Base-by-base conservation (phyloP, 495 filamentous ascomycete genomes). In the Saxophila tyrrhenica region DNA sequence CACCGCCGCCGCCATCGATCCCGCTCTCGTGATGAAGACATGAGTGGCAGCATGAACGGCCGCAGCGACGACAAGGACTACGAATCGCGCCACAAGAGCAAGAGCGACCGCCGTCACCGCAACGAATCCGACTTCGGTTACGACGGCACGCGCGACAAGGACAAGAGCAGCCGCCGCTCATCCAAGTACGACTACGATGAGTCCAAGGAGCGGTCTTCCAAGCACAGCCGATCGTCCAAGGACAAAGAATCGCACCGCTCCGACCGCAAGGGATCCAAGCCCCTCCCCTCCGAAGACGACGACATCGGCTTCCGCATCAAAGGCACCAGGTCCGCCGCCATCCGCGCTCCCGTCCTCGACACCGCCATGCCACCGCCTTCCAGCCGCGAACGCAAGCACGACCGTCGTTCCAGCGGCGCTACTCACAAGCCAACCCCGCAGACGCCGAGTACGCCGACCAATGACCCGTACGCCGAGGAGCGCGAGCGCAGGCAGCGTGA, bases 401-500 rank as follows among this genome's bases (percentile, higher is more conserved):
- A 51, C 16, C 56, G 57, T 43, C 53, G 50, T 24, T 43, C 54
- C 48, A 56, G 49, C 45, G 19, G 23, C 29, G 25, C 11, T 25
- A 20, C 47, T 25, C 29, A 39, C 21, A 23, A 42, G 21, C 15
- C 48, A 42, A 38, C 58, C 1, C 25, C 57, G 8, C 39, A 54
- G 3, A 58, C 62, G 21, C 21, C 52, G 23, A 39, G 1, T 17
- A 19, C 51, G 1, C 20, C 55, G 3, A 48, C 64, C 17, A 49
- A 15, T 13, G 84, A 95, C 63, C 80, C 83, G 0, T 82, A 90
- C 61, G 83, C 84, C 0, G 70, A 83, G 1, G 88, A 91, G 63
- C 82, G 88, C 16, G 85, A 88, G 64, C 81, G 81, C 13, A 75
- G 85, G 15, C 82, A 89, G 55, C 74, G 84, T 11, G 88, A 91